Evolutionary conservation across 768 basidiomycete genomes (phyloP).

Genomic region (Tulasnella calospora): DNA sequence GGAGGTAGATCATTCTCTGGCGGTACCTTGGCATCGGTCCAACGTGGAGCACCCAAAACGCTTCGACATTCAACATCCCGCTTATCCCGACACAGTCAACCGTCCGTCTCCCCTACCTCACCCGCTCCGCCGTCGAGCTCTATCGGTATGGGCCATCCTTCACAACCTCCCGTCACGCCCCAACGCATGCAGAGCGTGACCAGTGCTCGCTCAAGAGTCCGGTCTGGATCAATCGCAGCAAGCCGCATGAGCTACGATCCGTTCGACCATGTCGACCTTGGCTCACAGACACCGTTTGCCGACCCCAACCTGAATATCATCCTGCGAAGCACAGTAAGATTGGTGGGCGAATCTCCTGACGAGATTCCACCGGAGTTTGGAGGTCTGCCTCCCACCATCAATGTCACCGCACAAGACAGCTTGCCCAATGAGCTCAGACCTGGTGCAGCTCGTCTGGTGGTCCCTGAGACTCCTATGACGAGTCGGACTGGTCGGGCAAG

Average conservation of each 20-base stretch:
- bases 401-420: not conserved
- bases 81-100: not conserved
- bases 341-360: not conserved
- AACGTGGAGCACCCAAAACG: not conserved
- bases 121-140: not conserved
- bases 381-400: not conserved
- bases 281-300: constrained; percentile 21
- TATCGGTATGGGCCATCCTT: not conserved
- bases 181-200: constrained; percentile 14
- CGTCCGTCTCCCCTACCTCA: not conserved
- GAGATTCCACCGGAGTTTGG: constrained; percentile 14
- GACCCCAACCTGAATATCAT: constrained; percentile 23
- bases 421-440: not conserved
- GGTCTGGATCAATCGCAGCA: constrained; percentile 15
- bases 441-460: not conserved
- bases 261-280: constrained; percentile 22
- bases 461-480: constrained; percentile 1
- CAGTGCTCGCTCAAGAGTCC: constrained; percentile 9
- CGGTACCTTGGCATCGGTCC: constrained; percentile 8
- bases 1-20: constrained; percentile 22
- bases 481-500: not conserved
- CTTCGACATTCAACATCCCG: constrained; percentile 14
- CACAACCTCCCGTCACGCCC: not conserved
- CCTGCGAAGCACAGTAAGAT: constrained; percentile 11
- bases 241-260: constrained; percentile 5